Evolutionary conservation across 176 grass and related monocot genomes (phyloP).

Genomic region (Elymus sibiricus): DNA sequence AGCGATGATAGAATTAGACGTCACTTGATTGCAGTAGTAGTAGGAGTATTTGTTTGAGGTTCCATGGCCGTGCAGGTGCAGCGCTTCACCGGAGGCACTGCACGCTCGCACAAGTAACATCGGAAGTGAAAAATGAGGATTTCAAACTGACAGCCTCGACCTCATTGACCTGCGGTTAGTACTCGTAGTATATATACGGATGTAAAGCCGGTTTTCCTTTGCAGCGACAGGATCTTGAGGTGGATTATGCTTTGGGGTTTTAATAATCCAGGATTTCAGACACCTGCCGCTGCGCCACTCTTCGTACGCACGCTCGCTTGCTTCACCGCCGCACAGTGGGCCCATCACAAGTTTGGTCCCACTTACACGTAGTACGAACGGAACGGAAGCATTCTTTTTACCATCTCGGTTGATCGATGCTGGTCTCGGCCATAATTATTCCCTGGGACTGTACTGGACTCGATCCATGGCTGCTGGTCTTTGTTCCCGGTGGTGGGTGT

Average conservation of each 20-base stretch:
- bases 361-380: background rate
- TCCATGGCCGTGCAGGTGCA: too few species aligned
- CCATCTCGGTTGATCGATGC: too few species aligned
- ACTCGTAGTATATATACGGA: too few species aligned
- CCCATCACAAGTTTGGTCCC: background rate
- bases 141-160: too few species aligned
- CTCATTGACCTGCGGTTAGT: too few species aligned
- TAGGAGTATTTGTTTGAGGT: too few species aligned
- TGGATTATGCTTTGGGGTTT: background rate
- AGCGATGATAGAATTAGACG: too few species aligned
- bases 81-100: too few species aligned
- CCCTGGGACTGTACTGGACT: background rate
- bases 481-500: background rate
- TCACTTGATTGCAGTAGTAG: too few species aligned
- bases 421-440: background rate
- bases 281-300: slow-evolving; percentile 10
- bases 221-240: slow-evolving; percentile 31
- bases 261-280: background rate
- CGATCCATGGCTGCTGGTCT: background rate
- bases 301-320: background rate
- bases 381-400: background rate
- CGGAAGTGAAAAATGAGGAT: too few species aligned
- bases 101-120: too few species aligned
- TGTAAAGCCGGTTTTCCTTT: slow-evolving; percentile 5
- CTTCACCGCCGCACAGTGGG: background rate